Conservation (phyloP, 352 stramenopile genomes). For the Phytophthora pistaciae region DNA sequence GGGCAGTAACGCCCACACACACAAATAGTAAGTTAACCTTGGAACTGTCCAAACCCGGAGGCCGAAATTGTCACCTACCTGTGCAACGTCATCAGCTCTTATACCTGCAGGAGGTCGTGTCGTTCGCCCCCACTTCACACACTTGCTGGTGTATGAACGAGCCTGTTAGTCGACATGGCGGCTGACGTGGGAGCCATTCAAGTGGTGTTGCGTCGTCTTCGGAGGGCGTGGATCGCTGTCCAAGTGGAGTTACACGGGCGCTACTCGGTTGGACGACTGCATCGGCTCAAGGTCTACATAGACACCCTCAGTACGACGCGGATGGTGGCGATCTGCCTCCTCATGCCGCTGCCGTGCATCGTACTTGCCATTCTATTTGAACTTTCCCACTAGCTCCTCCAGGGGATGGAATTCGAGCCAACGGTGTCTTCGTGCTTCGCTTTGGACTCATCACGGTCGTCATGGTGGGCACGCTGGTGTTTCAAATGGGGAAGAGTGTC, state of each 20-base stretch:
- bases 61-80: neutral
- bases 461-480: constrained; percentile 3
- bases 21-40: constrained; percentile 9
- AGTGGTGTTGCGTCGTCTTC: neutral
- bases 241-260: neutral
- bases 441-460: neutral
- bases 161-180: neutral
- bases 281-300: neutral
- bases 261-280: neutral
- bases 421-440: neutral
- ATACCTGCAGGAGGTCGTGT: neutral
- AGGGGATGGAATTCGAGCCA: neutral
- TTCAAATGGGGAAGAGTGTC: neutral
- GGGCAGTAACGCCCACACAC: constrained; percentile 9
- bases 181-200: neutral
- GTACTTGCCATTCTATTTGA: neutral
- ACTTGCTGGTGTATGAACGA: neutral
- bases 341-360: constrained; percentile 1
- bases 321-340: neutral
- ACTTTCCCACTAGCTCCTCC: neutral
- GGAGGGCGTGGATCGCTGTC: neutral
- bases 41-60: neutral
- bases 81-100: neutral
- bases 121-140: neutral
- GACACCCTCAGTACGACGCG: neutral